Evolutionary conservation across 2,329 filamentous ascomycete genomes (phyloP).

Genomic region (Ascochyta rabiei): DNA sequence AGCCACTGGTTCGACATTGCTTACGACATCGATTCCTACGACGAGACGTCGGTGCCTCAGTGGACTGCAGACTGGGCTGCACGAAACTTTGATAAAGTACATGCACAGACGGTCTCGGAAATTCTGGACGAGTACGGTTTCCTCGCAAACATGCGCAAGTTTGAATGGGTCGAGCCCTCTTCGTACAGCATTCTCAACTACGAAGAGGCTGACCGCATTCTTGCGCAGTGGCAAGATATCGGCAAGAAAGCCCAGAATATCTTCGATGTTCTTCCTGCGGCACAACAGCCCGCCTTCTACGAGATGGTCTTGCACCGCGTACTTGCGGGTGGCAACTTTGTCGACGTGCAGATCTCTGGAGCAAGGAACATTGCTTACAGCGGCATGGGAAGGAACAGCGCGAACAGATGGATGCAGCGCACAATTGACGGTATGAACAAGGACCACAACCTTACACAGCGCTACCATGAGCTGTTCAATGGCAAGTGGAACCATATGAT

Average conservation of each 20-base stretch:
- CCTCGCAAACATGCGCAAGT: conserved; percentile 65
- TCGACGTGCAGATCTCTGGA: conserved; percentile 54
- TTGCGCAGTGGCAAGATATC: conserved; percentile 62
- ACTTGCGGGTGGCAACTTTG: conserved; percentile 62
- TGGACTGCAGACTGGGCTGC: conserved; percentile 65
- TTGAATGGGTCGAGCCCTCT: conserved; percentile 64
- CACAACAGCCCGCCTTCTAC: conserved; percentile 64
- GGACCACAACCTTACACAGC: conserved; percentile 45
- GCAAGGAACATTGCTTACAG: conserved; percentile 47
- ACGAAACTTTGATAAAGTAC: conserved; percentile 61
- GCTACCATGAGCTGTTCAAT: conserved; percentile 44
- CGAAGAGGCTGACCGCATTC: conserved; percentile 65
- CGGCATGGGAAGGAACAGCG: conserved; percentile 46
- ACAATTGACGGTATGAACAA: conserved; percentile 47
- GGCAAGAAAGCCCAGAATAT: conserved; percentile 61
- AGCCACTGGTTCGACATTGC: conserved; percentile 72
- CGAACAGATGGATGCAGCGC: conserved; percentile 45
- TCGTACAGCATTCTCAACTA: conserved; percentile 69
- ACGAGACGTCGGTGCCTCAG: conserved; percentile 59
- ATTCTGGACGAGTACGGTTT: conserved; percentile 63
- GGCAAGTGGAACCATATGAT: conserved; percentile 51
- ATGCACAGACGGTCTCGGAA: conserved; percentile 57
- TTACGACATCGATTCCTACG: conserved; percentile 66
- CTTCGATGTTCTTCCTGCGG: conserved; percentile 59
- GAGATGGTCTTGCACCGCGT: conserved; percentile 67